phyloP scores from a whole-genome alignment of 2,329 filamentous ascomycete genomes.

The Aurifilum marmelostoma region DNA sequence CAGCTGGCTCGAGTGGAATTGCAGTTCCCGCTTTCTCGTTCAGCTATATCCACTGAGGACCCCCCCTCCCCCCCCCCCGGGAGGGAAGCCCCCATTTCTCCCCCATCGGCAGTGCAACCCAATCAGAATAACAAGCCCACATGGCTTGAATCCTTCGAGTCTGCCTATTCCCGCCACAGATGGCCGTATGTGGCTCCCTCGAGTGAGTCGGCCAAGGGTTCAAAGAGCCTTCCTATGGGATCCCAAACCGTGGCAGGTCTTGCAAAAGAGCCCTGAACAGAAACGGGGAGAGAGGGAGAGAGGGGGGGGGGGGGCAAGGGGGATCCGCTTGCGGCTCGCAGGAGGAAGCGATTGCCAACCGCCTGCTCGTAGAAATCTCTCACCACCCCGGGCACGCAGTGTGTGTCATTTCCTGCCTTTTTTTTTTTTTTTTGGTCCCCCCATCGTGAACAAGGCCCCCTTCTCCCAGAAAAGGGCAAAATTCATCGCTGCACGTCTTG shows the following conservation, averaged over 20 bases:
- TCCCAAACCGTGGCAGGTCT: neutral
- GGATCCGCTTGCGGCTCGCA: neutral
- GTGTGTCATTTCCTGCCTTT: neutral
- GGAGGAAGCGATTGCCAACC: neutral
- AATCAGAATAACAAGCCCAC: neutral
- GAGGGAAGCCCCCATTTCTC: conserved; percentile 13
- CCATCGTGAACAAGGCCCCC: neutral
- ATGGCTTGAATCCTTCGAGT: conserved; percentile 22
- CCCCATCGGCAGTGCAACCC: conserved; percentile 2
- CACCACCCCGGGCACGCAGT: neutral
- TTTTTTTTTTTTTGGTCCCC: too few species aligned
- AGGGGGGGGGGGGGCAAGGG: neutral
- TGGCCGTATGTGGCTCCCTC: neutral
- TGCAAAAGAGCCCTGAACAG: neutral
- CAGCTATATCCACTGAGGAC: conserved; percentile 1
- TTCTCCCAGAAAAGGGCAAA: neutral
- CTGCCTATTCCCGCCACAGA: neutral
- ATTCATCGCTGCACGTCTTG: neutral
- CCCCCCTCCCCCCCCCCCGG: too few species aligned
- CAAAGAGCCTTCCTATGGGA: neutral
- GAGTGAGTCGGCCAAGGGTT: neutral
- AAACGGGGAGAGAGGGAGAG: too few species aligned
- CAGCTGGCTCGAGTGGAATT: neutral
- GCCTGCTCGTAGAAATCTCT: neutral
- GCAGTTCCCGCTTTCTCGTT: neutral